Conservation (phyloP, 768 basidiomycete genomes). For the Trametes elegans region DNA sequence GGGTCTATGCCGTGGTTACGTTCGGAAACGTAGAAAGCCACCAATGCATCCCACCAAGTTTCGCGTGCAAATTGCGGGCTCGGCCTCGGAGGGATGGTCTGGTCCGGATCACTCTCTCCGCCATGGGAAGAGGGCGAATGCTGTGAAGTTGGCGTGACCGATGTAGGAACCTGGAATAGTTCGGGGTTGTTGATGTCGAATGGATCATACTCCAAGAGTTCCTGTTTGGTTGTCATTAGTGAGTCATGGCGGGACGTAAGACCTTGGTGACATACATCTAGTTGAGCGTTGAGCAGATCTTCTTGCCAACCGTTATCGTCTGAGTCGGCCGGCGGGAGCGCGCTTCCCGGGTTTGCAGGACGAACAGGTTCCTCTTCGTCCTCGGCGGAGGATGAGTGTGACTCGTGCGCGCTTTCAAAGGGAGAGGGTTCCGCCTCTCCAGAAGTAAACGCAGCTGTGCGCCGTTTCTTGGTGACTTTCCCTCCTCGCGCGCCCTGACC, state of each 20-base stretch:
- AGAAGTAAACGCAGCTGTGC: background rate
- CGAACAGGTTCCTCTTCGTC: background rate
- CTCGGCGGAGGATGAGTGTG: constrained; percentile 22
- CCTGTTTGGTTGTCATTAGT: background rate
- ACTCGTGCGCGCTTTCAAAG: background rate
- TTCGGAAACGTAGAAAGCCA: constrained; percentile 44
- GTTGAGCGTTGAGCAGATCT: background rate
- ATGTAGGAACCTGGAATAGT: background rate
- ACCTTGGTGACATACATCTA: background rate
- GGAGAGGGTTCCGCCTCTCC: background rate
- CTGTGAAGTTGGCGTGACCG: background rate
- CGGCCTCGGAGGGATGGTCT: constrained; percentile 40
- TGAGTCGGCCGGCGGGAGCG: too few species aligned
- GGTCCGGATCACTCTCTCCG: background rate
- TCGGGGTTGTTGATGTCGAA: background rate
- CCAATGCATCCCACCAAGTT: constrained; percentile 75
- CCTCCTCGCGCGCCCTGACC: background rate
- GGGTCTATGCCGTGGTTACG: constrained; percentile 2
- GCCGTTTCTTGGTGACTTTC: background rate
- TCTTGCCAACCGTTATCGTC: too few species aligned
- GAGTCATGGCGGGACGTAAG: background rate
- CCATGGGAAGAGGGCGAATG: too few species aligned
- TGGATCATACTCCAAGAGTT: background rate
- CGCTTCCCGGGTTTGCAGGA: background rate
- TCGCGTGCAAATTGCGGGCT: constrained; percentile 64